These are phyloP conservation scores for Acephala macrosclerotiorum DNA, from an alignment of 2,329 filamentous ascomycete species.

Conservation along the genomic window DNA sequence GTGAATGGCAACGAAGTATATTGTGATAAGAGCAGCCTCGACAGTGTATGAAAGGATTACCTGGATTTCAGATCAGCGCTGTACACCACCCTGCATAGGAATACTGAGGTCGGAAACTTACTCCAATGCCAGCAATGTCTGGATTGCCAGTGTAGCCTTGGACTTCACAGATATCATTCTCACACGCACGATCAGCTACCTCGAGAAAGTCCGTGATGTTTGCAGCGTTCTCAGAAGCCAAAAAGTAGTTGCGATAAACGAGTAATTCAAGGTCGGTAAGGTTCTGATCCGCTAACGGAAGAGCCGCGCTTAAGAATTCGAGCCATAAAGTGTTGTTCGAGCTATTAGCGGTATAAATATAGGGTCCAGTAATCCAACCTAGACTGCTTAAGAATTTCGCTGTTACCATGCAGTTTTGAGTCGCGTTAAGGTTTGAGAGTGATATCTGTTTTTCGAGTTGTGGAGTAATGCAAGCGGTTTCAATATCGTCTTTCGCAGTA, in stretches of 20 bases:
- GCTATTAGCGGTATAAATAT: slow-evolving; percentile 16
- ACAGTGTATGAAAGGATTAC: slow-evolving; percentile 22
- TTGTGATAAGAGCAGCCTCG: slow-evolving; percentile 19
- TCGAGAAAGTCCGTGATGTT: slow-evolving; percentile 18
- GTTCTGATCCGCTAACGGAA: slow-evolving; percentile 5
- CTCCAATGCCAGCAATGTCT: slow-evolving; percentile 25
- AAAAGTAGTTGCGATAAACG: slow-evolving; percentile 26
- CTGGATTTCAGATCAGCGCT: slow-evolving; percentile 10
- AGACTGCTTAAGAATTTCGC: slow-evolving; percentile 23
- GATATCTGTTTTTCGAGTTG: slow-evolving; percentile 22
- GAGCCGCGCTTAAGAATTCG: slow-evolving; percentile 18
- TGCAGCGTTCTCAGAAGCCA: slow-evolving; percentile 16
- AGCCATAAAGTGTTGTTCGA: slow-evolving; percentile 23
- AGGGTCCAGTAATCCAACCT: slow-evolving; percentile 20
- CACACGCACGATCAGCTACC: slow-evolving; percentile 9
- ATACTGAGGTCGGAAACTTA: slow-evolving; percentile 11
- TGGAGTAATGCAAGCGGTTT: slow-evolving; percentile 23
- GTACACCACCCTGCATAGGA: background rate
- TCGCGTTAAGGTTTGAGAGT: slow-evolving; percentile 19
- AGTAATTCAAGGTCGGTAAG: slow-evolving; percentile 23
- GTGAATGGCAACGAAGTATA: slow-evolving; percentile 24
- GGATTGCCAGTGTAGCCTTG: slow-evolving; percentile 27
- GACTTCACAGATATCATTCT: slow-evolving; percentile 21
- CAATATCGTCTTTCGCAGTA: slow-evolving; percentile 22
- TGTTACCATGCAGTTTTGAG: slow-evolving; percentile 24